Percentiles rank a stretch among this genome's conserved stretches.
Evolutionary conservation across 106 monocot species (phyloP).

Genomic region (Apostasia ramifera): DNA sequence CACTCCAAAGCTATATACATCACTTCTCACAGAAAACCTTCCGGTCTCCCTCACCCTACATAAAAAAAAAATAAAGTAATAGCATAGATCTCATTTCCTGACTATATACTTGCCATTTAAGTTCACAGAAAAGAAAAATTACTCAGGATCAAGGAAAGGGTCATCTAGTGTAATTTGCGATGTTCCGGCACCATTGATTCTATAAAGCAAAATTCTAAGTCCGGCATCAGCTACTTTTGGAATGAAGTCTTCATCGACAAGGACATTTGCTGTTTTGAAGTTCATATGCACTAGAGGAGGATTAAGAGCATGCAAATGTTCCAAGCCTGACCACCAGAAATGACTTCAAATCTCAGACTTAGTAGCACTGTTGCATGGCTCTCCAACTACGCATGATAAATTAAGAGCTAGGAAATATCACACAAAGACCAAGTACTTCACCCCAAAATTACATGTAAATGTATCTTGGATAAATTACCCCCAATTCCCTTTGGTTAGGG

Average conservation of each 20-base stretch:
- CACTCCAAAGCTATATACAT: constrained; percentile 93
- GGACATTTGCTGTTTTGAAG: constrained; percentile 86
- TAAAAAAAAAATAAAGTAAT: not conserved
- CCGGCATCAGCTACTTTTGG: constrained; percentile 94
- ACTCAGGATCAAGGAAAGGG: constrained; percentile 82
- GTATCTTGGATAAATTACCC: no score
- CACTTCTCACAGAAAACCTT: constrained; percentile 58
- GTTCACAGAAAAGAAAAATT: constrained; percentile 9
- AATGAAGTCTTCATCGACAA: constrained; percentile 85
- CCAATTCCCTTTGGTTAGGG: no score
- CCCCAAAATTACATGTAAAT: no score
- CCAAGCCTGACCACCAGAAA: constrained; percentile 52
- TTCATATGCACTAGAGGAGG: constrained; percentile 67
- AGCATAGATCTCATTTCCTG: not conserved
- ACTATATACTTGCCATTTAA: no score
- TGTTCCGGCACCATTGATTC: constrained; percentile 41
- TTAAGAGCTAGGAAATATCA: not conserved
- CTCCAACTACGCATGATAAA: not conserved
- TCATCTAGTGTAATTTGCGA: constrained; percentile 36
- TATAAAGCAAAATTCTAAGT: constrained; percentile 45
- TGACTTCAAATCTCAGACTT: constrained; percentile 7
- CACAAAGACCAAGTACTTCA: no score
- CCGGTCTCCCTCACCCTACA: constrained; percentile 54
- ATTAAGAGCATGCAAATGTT: constrained; percentile 61
- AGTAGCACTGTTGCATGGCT: constrained; percentile 1